These are phyloP conservation scores for Pyrenochaeta sp. DNA, from an alignment of 2,329 filamentous ascomycete genomes.

Conservation along the genomic window DNA sequence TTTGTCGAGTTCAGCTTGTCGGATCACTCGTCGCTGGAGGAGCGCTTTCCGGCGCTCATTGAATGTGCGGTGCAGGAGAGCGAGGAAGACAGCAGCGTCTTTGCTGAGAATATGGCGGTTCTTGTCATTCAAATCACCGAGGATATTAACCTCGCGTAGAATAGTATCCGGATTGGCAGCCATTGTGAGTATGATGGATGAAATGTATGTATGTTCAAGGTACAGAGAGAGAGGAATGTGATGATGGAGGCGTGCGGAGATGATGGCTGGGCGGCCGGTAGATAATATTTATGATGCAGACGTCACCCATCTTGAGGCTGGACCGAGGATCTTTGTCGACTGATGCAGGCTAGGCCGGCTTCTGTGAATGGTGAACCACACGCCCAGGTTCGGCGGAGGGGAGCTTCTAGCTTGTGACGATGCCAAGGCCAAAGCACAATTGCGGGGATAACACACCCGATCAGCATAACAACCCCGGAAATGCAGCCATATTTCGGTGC, in stretches of 20 bases:
- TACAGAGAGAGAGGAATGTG: constrained; percentile 25
- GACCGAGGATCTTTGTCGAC: constrained; percentile 45
- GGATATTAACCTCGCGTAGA: constrained; percentile 87
- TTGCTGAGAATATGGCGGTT: constrained; percentile 92
- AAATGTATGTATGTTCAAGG: constrained; percentile 16
- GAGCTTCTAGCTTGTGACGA: constrained; percentile 46
- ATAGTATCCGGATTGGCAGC: constrained; percentile 70
- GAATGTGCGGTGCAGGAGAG: constrained; percentile 94
- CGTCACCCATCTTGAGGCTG: constrained; percentile 45
- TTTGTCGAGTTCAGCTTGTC: constrained; percentile 92
- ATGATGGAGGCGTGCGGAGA: constrained; percentile 40
- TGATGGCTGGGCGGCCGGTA: constrained; percentile 27
- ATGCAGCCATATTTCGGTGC: constrained; percentile 3
- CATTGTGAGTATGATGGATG: constrained; percentile 33
- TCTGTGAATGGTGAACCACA: constrained; percentile 38
- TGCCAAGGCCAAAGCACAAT: constrained; percentile 37
- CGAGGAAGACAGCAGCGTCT: constrained; percentile 88
- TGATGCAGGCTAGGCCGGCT: constrained; percentile 38
- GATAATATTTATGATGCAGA: constrained; percentile 39
- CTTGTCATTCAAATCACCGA: constrained; percentile 78
- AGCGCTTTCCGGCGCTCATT: constrained; percentile 87
- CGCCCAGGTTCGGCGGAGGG: constrained; percentile 38
- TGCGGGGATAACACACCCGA: constrained; percentile 35
- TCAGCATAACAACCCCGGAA: constrained; percentile 25
- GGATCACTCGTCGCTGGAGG: constrained; percentile 82